These are phyloP conservation scores for Setaria viridis DNA, from an alignment of 202 grass and related monocot genomes.

Conservation along the genomic window DNA sequence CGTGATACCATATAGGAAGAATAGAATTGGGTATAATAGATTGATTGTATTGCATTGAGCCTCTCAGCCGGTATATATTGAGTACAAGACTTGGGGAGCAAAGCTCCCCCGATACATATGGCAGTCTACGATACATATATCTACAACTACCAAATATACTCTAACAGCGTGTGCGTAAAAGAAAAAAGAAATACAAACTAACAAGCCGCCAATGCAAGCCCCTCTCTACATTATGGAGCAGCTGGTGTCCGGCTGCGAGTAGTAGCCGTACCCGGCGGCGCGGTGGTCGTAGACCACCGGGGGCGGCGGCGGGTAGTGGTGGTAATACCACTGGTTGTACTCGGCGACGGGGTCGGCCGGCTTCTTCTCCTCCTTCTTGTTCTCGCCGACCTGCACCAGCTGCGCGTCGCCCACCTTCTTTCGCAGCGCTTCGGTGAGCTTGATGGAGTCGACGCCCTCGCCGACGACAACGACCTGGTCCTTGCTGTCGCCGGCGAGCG, in stretches of 20 bases:
- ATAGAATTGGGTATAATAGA: too few relatives aligned
- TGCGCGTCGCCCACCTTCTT: conserved; percentile 61
- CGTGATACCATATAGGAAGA: too few relatives aligned
- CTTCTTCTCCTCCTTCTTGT: conserved; percentile 38
- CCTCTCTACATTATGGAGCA: conserved; percentile 40
- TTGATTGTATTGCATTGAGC: too few relatives aligned
- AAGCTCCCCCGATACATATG: too few relatives aligned
- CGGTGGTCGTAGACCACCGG: not conserved
- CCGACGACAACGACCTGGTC: conserved; percentile 61
- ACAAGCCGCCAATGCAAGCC: too few relatives aligned
- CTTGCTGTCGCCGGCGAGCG: conserved; percentile 57
- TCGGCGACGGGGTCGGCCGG: not conserved
- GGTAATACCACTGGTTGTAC: too few relatives aligned
- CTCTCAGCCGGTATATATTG: too few relatives aligned
- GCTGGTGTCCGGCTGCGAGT: not conserved
- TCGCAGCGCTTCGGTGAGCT: conserved; percentile 49
- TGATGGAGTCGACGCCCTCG: conserved; percentile 59
- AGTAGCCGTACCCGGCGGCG: not conserved
- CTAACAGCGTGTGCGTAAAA: too few relatives aligned
- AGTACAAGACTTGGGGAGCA: too few relatives aligned
- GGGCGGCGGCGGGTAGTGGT: not conserved
- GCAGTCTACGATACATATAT: too few relatives aligned
- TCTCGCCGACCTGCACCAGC: conserved; percentile 50
- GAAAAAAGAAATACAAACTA: too few relatives aligned
- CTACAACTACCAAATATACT: too few relatives aligned